phyloP scores from a whole-genome alignment of 1,284 basidiomycete genomes.

The Thelephora terrestris region DNA sequence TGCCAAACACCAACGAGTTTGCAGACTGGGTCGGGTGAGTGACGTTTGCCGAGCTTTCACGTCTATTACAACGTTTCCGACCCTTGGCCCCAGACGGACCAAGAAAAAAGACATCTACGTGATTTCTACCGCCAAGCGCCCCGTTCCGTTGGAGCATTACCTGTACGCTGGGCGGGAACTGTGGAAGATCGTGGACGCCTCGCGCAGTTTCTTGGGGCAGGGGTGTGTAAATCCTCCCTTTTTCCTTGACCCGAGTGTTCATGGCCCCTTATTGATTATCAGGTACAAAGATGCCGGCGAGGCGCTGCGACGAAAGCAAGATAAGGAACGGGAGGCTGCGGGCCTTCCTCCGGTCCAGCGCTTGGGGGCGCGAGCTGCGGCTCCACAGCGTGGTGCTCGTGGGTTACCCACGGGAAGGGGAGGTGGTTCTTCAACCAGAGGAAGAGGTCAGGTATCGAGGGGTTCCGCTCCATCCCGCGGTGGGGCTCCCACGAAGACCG shows the following conservation, averaged over 20 bases:
- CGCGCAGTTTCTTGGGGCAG: conserved; percentile 64
- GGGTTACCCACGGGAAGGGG: conserved; percentile 39
- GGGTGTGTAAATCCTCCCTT: conserved; percentile 41
- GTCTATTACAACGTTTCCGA: conserved; percentile 6
- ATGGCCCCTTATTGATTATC: conserved; percentile 3
- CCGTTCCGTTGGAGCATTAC: conserved; percentile 96
- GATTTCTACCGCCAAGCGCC: conserved; percentile 93
- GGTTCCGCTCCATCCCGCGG: conserved; percentile 39
- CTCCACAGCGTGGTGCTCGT: conserved; percentile 47
- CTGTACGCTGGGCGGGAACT: conserved; percentile 88
- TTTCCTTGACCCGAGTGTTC: background rate
- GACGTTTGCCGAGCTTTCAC: background rate
- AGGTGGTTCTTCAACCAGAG: conserved; percentile 28
- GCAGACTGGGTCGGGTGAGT: conserved; percentile 98
- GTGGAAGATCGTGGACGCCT: conserved; percentile 88
- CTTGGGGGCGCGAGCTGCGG: conserved; percentile 69
- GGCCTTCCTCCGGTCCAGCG: conserved; percentile 77
- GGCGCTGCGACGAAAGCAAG: conserved; percentile 86
- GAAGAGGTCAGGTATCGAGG: conserved; percentile 37
- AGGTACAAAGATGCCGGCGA: conserved; percentile 89
- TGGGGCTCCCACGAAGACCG: conserved; percentile 45
- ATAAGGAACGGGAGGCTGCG: conserved; percentile 93
- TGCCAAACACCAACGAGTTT: conserved; percentile 97
- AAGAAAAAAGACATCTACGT: conserved; percentile 99
- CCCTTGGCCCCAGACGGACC: conserved; percentile 60